These are phyloP conservation scores for Delitschia confertaspora DNA, from an alignment of 495 filamentous ascomycete species.

Conservation along the genomic window DNA sequence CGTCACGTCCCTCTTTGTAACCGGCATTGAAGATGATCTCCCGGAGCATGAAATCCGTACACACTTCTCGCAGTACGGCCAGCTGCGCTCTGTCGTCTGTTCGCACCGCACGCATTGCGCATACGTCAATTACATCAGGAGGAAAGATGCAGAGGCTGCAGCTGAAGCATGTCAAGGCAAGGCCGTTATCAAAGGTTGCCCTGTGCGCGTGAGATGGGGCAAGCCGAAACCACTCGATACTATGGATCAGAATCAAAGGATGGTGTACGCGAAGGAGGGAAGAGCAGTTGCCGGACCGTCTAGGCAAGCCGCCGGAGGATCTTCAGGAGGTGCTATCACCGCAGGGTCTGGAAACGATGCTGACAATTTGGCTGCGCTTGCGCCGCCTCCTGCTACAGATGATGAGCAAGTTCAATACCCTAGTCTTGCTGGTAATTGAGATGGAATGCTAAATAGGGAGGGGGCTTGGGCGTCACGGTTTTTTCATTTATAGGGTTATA, in stretches of 20 bases:
- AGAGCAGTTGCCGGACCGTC: constrained; percentile 49
- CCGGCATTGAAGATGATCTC: constrained; percentile 90
- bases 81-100: constrained; percentile 81
- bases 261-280: constrained; percentile 63
- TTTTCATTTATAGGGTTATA: too few species aligned
- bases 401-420: constrained; percentile 71
- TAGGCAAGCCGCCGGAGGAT: constrained; percentile 23
- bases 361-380: constrained; percentile 46
- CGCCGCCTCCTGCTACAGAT: constrained; percentile 73
- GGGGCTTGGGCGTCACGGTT: constrained; percentile 32
- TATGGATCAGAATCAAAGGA: constrained; percentile 73
- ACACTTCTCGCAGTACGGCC: constrained; percentile 81
- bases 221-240: constrained; percentile 83
- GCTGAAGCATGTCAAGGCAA: constrained; percentile 79
- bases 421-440: constrained; percentile 72
- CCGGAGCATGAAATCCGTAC: constrained; percentile 83
- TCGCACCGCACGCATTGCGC: constrained; percentile 95
- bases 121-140: constrained; percentile 83
- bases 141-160: constrained; percentile 74
- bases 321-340: constrained; percentile 23
- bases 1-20: constrained; percentile 86
- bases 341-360: constrained; percentile 39
- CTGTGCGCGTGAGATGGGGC: constrained; percentile 82
- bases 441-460: constrained; percentile 12
- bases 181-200: constrained; percentile 74